A percentile compares a stretch with the other conserved stretches of the same genome.
Conservation (phyloP, 2,329 filamentous ascomycete species). For the Thyridium curvatum region DNA sequence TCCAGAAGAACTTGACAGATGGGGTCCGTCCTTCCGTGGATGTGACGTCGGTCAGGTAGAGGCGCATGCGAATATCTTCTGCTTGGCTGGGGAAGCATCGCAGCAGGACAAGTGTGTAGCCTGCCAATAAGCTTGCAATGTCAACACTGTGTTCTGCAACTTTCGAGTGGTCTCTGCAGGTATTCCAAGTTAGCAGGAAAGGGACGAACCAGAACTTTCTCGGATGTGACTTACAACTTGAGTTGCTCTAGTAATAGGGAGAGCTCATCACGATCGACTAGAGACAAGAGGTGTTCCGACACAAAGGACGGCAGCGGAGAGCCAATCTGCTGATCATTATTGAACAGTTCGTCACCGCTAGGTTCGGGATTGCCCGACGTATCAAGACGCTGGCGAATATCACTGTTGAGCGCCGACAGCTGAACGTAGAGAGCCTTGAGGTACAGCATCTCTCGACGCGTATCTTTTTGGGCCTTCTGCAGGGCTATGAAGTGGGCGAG, state of each 20-base stretch:
- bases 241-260: slow-evolving; percentile 48
- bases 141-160: slow-evolving; percentile 30
- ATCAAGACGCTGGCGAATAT: slow-evolving; percentile 40
- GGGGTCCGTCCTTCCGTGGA: slow-evolving; percentile 41
- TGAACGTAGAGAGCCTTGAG: slow-evolving; percentile 48
- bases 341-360: too few species aligned
- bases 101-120: slow-evolving; percentile 79
- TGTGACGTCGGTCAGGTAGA: slow-evolving; percentile 70
- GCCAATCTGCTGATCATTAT: too few species aligned
- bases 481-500: slow-evolving; percentile 62
- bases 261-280: slow-evolving; percentile 73
- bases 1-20: slow-evolving; percentile 81
- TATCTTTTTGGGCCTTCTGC: slow-evolving; percentile 29
- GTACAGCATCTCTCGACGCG: slow-evolving; percentile 30
- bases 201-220: too few species aligned
- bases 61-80: slow-evolving; percentile 90
- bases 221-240: slow-evolving; percentile 29
- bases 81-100: slow-evolving; percentile 75
- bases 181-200: too few species aligned
- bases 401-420: slow-evolving; percentile 42
- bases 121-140: slow-evolving; percentile 70
- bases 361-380: too few species aligned
- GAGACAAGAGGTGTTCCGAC: slow-evolving; percentile 56
- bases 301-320: slow-evolving; percentile 48
- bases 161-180: slow-evolving; percentile 21